phyloP scores from a whole-genome alignment of 2,329 filamentous ascomycete species.

The Penicillium sp. region DNA sequence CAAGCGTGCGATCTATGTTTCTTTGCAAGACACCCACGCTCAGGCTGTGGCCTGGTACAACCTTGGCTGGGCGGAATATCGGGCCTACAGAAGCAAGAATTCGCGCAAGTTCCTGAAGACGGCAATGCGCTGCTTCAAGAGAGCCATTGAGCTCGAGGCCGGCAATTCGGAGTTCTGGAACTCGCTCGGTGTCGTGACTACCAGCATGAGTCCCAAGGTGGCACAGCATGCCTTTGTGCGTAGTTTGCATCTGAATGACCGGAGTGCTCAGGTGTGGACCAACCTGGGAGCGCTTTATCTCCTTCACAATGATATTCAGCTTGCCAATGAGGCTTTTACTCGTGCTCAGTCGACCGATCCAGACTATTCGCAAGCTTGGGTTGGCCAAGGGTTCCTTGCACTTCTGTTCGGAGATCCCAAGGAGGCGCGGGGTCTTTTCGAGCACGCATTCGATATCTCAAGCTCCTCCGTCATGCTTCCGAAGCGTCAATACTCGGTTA shows the following conservation, averaged over 20 bases:
- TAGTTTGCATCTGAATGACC: conserved; percentile 88
- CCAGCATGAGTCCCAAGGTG: conserved; percentile 77
- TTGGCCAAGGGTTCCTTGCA: conserved; percentile 86
- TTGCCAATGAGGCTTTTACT: conserved; percentile 89
- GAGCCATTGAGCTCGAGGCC: conserved; percentile 90
- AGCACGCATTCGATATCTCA: conserved; percentile 90
- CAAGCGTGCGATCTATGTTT: conserved; percentile 77
- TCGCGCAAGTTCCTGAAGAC: conserved; percentile 69
- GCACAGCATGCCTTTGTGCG: conserved; percentile 91
- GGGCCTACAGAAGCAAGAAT: conserved; percentile 69
- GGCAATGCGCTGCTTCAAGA: conserved; percentile 86
- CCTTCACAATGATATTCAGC: conserved; percentile 73
- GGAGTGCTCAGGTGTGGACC: conserved; percentile 81
- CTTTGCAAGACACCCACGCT: conserved; percentile 72
- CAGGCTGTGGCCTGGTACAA: conserved; percentile 98
- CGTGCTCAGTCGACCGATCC: conserved; percentile 91
- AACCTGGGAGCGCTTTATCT: conserved; percentile 87
- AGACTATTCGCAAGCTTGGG: conserved; percentile 88
- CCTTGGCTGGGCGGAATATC: conserved; percentile 87
- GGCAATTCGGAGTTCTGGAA: conserved; percentile 98
- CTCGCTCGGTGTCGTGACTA: conserved; percentile 85
- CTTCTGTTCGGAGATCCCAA: conserved; percentile 68
- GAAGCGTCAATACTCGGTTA: conserved; percentile 74
- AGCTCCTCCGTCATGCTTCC: conserved; percentile 71
- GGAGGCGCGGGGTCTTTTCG: conserved; percentile 82